Percentiles rank a stretch among this genome's conserved stretches.
Conservation (phyloP, 768 basidiomycete genomes). For the Lentinula boryana region DNA sequence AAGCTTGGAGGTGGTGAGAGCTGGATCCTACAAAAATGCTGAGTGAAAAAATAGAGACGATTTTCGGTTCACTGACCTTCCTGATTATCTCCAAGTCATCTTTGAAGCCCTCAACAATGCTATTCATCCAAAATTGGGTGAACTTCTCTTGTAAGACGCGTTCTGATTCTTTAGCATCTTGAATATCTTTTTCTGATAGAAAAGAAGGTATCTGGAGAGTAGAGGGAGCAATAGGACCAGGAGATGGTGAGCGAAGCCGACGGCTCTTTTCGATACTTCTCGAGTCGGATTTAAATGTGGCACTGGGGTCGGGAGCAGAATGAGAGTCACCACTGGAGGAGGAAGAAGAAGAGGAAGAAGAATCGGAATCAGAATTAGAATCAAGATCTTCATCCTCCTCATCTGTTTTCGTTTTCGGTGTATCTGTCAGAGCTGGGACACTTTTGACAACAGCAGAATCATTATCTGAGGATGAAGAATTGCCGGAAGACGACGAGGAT, state of each 20-base stretch:
- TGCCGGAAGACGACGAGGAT: constrained; percentile 30
- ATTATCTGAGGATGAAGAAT: constrained; percentile 24
- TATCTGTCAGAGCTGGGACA: background rate
- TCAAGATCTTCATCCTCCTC: background rate
- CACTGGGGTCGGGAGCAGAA: background rate
- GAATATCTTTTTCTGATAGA: constrained; percentile 27
- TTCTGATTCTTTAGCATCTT: constrained; percentile 36
- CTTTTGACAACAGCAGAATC: constrained; percentile 13
- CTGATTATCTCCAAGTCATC: constrained; percentile 81
- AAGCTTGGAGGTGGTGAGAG: constrained; percentile 61
- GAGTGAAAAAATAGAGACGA: background rate
- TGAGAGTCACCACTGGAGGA: constrained; percentile 12
- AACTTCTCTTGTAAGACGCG: constrained; percentile 59
- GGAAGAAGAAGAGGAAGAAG: constrained; percentile 9
- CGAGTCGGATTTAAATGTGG: constrained; percentile 8
- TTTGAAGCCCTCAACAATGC: constrained; percentile 75
- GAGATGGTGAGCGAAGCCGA: constrained; percentile 24
- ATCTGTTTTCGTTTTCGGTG: background rate
- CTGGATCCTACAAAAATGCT: constrained; percentile 41
- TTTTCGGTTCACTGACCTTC: constrained; percentile 43
- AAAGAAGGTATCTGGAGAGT: constrained; percentile 52
- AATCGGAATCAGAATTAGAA: constrained; percentile 15
- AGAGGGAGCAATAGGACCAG: constrained; percentile 40
- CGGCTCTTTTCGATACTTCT: background rate
- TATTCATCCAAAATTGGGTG: constrained; percentile 83